A percentile compares a stretch with the other conserved stretches of the same genome.
These are phyloP conservation scores for Infundibulicybe gibba DNA, from an alignment of 768 basidiomycete species.

Conservation along the genomic window DNA sequence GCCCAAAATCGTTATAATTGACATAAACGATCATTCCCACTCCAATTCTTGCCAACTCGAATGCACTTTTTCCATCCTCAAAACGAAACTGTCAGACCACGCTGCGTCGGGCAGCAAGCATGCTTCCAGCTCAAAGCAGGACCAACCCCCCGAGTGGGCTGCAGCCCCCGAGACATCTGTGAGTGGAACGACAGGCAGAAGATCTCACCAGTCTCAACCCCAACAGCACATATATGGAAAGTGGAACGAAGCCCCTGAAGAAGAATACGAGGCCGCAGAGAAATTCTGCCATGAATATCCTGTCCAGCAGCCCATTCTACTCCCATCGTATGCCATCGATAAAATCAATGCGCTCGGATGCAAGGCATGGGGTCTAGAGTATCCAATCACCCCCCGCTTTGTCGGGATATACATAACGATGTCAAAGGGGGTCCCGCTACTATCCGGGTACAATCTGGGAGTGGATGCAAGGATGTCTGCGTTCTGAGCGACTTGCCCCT, in stretches of 20 bases:
- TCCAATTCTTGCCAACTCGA: too few relatives aligned
- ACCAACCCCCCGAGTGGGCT: slow-evolving; percentile 50
- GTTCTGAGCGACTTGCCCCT: slow-evolving; percentile 60
- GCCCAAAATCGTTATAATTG: too few relatives aligned
- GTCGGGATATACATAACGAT: slow-evolving; percentile 38
- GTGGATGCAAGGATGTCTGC: slow-evolving; percentile 44
- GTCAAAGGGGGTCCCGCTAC: slow-evolving; percentile 26
- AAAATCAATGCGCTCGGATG: slow-evolving; percentile 43
- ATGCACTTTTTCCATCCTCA: slow-evolving; percentile 5
- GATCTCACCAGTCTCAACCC: neutral
- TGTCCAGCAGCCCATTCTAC: slow-evolving; percentile 35
- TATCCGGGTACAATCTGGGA: slow-evolving; percentile 36
- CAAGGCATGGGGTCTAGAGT: slow-evolving; percentile 51
- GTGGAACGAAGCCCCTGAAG: slow-evolving; percentile 51
- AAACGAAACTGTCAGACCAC: neutral
- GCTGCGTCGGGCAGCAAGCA: neutral
- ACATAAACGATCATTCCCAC: too few relatives aligned
- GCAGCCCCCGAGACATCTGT: slow-evolving; percentile 53
- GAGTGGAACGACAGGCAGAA: slow-evolving; percentile 5
- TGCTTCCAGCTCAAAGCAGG: neutral
- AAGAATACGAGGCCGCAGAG: slow-evolving; percentile 50
- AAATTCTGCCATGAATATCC: slow-evolving; percentile 43
- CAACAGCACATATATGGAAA: slow-evolving; percentile 42
- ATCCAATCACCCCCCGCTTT: slow-evolving; percentile 39
- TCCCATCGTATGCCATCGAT: slow-evolving; percentile 52